Evolutionary conservation across 2,329 filamentous ascomycete genomes (phyloP), one percentile per base, ranked within the genome.

Genomic region (Fonsecaea nubica): DNA sequence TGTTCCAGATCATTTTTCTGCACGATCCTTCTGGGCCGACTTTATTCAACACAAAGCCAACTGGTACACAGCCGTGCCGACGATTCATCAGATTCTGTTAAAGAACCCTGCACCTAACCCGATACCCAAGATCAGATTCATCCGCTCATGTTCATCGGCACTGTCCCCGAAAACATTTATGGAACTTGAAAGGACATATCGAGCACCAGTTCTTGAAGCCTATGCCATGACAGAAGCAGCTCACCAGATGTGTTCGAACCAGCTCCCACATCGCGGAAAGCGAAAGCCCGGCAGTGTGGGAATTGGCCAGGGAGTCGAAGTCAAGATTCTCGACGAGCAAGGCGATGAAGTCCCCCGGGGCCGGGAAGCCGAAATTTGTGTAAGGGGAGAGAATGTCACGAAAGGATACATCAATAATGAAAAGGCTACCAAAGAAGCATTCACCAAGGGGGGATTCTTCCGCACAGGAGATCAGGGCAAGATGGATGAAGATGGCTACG

Each of bases 11-110:
- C 90, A 89, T 75, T 96, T 96, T 84, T 94, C 91, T 3, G 92
- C 92, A 8, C 86, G 86, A 1, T 89, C 91, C 21, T 96, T 96
- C 80, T 96, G 92, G 92, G 77, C 79, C 30, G 89, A 95, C 77
- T 95, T 95, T 74, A 84, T 84, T 71, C 82, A 84, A 5, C 84
- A 93, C 81, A 84, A 87, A 70, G 92, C 92, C 32, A 96, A 92
- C 77, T 96, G 92, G 92, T 96, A 95, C 80, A 95, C 92, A 0
- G 92, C 92, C 0, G 92, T 95, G n/a, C 92, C 92, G 0, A 96
- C 92, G 0, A 96, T 96, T 76, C 92, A 96, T 78, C 92, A 95
- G 76, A 94, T 96, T 74, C 84, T 96, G 3, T 87, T 96, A 65
- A 92, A 90, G 80, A 88, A 86, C 72, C 87, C 90, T 6, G 77